Evolutionary conservation across 257 asterid species (phyloP), one percentile per base, ranked within the genome.

Genomic region (Cinchona pubescens): DNA sequence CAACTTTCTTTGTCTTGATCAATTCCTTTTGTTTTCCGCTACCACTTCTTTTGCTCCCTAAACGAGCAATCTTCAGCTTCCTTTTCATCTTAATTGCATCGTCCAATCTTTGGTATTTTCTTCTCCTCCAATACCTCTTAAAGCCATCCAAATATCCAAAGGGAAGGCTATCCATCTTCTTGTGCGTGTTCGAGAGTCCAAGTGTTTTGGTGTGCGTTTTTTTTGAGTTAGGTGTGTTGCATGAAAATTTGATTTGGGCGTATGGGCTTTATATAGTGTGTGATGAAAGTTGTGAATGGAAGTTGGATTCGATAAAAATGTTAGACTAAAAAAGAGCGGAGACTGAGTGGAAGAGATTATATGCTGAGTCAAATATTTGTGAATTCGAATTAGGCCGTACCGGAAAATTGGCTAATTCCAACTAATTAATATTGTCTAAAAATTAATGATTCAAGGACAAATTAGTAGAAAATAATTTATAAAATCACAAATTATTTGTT

Each of bases 81-180:
- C 61, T 79, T 59, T 69, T 76, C 69, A 42, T 45, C 25, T 53
- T 68, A 7, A 11, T 30, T 35, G 55, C 51, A 73, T 79, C 63
- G 6, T 67, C 73, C 40, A 83, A 71, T 62, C 71, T 74, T n/a
- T 73, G 58, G 63, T 83, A 79, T 48, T 16, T 83, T 48, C 68
- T 75, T 4, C 78, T 73, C 79, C 80, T 77, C 67, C 74, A 65
- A 12, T 25, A 83, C 51, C 75, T 82, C 82, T 70, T 79, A 6
- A 79, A 29, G 64, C 55, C 40, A 35, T 79, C 70, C n/a, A 74
- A 64, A 65, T 43, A 83, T 48, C 53, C 51, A 43, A 58, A 60
- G 4, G 72, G 79, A 42, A 68, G 43, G 5, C 63, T 80, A 40
- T 75, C 74, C 83, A 80, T 80, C 19, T 25, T 66, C 30, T 67